Conservation (phyloP, 306 rosid genomes). For the Adenanthera pavonina region DNA sequence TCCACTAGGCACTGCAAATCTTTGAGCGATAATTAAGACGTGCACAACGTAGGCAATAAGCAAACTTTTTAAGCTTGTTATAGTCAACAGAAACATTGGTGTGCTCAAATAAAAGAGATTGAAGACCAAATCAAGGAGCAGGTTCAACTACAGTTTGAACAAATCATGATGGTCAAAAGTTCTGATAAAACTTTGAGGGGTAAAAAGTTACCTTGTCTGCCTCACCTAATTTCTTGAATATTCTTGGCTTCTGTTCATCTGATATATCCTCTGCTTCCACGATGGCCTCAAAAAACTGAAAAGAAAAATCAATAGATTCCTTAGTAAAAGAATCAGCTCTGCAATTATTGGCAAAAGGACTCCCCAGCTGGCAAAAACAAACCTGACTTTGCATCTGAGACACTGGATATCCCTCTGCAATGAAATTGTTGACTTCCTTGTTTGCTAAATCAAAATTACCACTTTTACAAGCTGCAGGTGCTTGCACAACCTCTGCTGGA, state of each 20-base stretch:
- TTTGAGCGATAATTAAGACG: slow-evolving; percentile 39
- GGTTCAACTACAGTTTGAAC: background rate
- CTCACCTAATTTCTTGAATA: slow-evolving; percentile 85
- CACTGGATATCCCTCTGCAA: slow-evolving; percentile 96
- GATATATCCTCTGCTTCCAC: slow-evolving; percentile 73
- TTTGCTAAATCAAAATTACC: slow-evolving; percentile 91
- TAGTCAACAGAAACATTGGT: background rate
- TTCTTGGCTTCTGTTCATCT: slow-evolving; percentile 92
- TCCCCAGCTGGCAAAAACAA: background rate
- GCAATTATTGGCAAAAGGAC: slow-evolving; percentile 19
- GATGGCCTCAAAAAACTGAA: slow-evolving; percentile 68
- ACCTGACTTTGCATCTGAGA: slow-evolving; percentile 89
- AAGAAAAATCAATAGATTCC: slow-evolving; percentile 6
- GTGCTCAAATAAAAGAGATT: background rate
- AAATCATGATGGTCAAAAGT: background rate
- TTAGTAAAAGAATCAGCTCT: slow-evolving; percentile 11
- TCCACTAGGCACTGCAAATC: slow-evolving; percentile 80
- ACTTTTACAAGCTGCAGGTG: slow-evolving; percentile 70
- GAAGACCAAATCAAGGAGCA: background rate
- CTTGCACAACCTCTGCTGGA: slow-evolving; percentile 62
- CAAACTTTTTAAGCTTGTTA: slow-evolving; percentile 1
- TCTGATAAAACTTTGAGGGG: background rate
- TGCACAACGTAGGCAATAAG: slow-evolving; percentile 12
- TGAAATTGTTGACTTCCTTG: slow-evolving; percentile 82
- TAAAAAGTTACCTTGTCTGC: slow-evolving; percentile 71